Base-by-base conservation (phyloP, 2,329 filamentous ascomycete genomes). In the Colletotrichum tropicicola region DNA sequence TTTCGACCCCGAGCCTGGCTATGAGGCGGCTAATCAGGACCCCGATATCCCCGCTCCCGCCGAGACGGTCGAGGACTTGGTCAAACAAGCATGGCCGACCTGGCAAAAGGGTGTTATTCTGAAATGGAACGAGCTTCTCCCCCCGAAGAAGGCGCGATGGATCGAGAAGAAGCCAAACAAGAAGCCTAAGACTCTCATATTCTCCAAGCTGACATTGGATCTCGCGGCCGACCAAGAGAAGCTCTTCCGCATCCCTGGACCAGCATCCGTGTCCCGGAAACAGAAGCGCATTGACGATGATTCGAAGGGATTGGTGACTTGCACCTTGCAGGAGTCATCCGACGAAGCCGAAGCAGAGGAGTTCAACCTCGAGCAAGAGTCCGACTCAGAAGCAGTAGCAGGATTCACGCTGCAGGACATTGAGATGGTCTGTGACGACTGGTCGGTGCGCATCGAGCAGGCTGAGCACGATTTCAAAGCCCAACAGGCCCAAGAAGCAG, bases 191-290 rank as follows among this genome's bases (percentile, higher is more conserved):
- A 85, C 92, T 15, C 84, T 98, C 4, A 86, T 94, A 5, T 93
- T 94, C 0, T 94, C 91, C 19, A 99, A 99, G 77, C 85, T 97
- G 60, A 94, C 89, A 66, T 84, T 99, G 13, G 96, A 99, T 66
- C 82, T 98, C 32, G 91, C 92, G 3, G 85, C 88, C 48, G 96
- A 98, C 71, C 92, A 97, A 69, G 93, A 97, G 76, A 93, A 94
- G 70, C 84, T 87, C 25, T 99, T 98, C 75, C 89, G 90, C 59
- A 87, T 95, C n/a, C 85, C 88, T 0, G 89, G 89, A 1, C 85
- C 88, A 25, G 83, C 85, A 1, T 80, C 82, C 4, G 73, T 77
- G 3, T 76, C 74, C 10, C 86, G 89, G 45, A 86, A 88, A 48
- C 83, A 88, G 64, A 86, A 85, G 25, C 77, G 89, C 23, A 80